Percentiles rank a stretch among this genome's conserved stretches.
Evolutionary conservation across 2,329 filamentous ascomycete genomes (phyloP).

Genomic region (Paecilomyces sp.): DNA sequence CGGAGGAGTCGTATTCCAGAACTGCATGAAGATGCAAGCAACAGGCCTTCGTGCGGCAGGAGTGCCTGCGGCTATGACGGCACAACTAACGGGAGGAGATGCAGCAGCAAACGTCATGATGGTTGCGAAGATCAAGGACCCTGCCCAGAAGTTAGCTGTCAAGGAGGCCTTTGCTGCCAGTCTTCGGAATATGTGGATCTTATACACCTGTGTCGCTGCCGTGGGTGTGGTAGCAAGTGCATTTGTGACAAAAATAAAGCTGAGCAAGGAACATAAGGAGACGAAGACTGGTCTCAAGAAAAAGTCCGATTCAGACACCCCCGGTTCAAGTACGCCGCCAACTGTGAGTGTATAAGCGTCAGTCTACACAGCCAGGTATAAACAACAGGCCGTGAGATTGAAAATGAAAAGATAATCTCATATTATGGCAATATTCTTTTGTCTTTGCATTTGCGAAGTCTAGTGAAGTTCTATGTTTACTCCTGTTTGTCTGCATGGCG

Average conservation of each 20-base stretch:
- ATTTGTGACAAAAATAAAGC: constrained; percentile 37
- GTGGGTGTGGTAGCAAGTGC: constrained; percentile 34
- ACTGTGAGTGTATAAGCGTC: neutral
- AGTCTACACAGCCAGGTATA: neutral
- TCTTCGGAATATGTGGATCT: constrained; percentile 43
- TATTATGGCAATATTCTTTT: too few species aligned
- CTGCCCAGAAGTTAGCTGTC: constrained; percentile 31
- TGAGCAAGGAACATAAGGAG: constrained; percentile 46
- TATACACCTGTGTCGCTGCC: constrained; percentile 38
- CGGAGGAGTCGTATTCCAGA: constrained; percentile 74
- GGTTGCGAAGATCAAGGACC: constrained; percentile 32
- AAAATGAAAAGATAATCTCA: too few species aligned
- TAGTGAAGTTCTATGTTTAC: neutral
- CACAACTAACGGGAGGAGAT: constrained; percentile 31
- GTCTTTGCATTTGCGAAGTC: neutral
- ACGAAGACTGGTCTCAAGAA: constrained; percentile 43
- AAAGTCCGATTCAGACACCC: constrained; percentile 1
- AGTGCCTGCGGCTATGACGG: constrained; percentile 15
- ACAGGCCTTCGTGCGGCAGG: constrained; percentile 52
- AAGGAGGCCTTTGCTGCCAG: constrained; percentile 43
- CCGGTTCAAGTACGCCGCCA: neutral
- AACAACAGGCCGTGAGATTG: too few species aligned
- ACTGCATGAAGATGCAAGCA: constrained; percentile 47
- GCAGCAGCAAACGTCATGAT: constrained; percentile 43
- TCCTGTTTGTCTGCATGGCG: neutral